Evolutionary conservation across 2,329 filamentous ascomycete genomes (phyloP), one percentile per base, ranked within the genome.

Genomic region (Aspergillus sp.): DNA sequence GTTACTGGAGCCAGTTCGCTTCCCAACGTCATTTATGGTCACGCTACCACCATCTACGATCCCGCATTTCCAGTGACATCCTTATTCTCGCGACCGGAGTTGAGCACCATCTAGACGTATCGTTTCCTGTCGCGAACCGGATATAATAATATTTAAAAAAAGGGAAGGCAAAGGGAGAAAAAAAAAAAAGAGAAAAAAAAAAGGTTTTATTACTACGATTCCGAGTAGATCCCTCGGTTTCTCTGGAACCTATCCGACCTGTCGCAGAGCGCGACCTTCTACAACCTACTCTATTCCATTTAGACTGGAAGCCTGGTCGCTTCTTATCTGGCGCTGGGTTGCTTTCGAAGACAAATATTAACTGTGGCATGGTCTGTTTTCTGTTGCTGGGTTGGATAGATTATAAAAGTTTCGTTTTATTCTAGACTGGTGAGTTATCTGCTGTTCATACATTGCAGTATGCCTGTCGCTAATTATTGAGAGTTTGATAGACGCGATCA

Each of bases 391-490:
- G 63, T 68, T 65, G 64, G 61, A 64, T 69, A 71, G 64, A 72
- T 52, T 59, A 63, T 62, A 66, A 62, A 64, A 63, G 55, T 63
- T 60, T 55, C 51, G 45, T 56, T 65, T 53, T 39, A 54, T 57
- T 47, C 52, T 71, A 73, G 71, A 73, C 56, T 69, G 68, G 71
- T 74, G 61, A 71, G 71, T 71, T 18, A 53, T 30, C 36, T 13
- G 18, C 60, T 32, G 18, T 58, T 34, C 39, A 45, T 58, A 26
- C 52, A 39, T 47, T 57, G 22, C 34, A 34, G 22, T 39, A 43
- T 51, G 39, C 43, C 48, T 30, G 26, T 58, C 45, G 43, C 61
- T 67, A 38, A 64, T 41, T 17, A 13, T 42, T 38, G 43, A 20
- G 44, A 41, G 55, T 49, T 55, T 38, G 17, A 57, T 59, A 71